Conservation (phyloP, 2,329 filamentous ascomycete genomes). For the Ascocoryne sarcoides region DNA sequence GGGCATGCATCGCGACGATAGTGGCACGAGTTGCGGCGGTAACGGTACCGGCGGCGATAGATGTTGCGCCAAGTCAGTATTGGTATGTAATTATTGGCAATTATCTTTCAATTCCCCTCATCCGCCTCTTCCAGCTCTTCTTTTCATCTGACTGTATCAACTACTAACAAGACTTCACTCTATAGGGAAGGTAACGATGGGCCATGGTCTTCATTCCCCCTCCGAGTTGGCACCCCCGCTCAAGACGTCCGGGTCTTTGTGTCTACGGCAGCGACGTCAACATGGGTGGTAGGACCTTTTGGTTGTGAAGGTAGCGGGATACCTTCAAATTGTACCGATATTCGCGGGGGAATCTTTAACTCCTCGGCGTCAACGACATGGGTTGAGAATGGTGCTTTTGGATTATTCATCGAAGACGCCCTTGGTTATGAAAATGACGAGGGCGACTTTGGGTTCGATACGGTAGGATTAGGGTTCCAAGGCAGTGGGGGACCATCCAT, state of each 20-base stretch:
- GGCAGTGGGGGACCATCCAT: constrained; percentile 19
- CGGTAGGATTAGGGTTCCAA: constrained; percentile 13
- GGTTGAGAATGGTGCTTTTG: constrained; percentile 30
- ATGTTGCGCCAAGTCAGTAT: constrained; percentile 1
- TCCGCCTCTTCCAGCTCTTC: too few relatives aligned
- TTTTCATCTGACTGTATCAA: neutral
- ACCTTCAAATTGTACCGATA: constrained; percentile 38
- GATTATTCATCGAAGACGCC: constrained; percentile 9
- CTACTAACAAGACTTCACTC: neutral
- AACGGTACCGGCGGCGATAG: neutral
- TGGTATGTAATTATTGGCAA: too few relatives aligned
- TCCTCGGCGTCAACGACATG: constrained; percentile 46
- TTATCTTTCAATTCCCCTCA: too few relatives aligned
- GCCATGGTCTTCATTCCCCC: constrained; percentile 59
- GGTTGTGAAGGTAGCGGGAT: constrained; percentile 39
- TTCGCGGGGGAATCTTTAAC: constrained; percentile 52
- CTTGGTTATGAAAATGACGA: constrained; percentile 11
- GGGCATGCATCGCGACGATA: too few relatives aligned
- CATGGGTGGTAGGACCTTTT: constrained; percentile 52
- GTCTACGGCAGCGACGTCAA: constrained; percentile 59
- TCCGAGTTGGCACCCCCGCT: constrained; percentile 45
- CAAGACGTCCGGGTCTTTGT: constrained; percentile 45
- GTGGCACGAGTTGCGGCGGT: neutral
- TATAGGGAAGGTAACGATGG: constrained; percentile 48
- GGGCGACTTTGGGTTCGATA: constrained; percentile 17